Conservation (phyloP, 495 filamentous ascomycete species). For the Xylaria venustula region DNA sequence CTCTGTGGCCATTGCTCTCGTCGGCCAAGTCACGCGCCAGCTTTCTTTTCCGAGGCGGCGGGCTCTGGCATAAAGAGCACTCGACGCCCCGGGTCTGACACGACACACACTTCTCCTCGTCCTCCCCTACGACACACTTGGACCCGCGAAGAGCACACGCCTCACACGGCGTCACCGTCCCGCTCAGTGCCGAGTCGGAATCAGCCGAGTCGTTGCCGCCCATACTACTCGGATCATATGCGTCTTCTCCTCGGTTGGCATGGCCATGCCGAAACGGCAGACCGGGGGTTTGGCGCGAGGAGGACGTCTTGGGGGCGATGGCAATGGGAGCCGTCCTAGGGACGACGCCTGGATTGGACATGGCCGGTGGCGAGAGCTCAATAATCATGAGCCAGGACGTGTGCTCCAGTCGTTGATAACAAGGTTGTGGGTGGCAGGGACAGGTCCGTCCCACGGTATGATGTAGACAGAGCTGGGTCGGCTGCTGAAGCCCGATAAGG, state of each 20-base stretch:
- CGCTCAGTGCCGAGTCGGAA: slow-evolving; percentile 45
- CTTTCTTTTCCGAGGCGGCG: slow-evolving; percentile 73
- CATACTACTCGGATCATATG: slow-evolving; percentile 40
- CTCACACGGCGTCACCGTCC: slow-evolving; percentile 46
- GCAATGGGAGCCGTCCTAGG: slow-evolving; percentile 56
- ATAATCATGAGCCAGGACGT: slow-evolving; percentile 4
- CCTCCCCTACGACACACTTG: slow-evolving; percentile 84
- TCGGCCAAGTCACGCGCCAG: slow-evolving; percentile 59
- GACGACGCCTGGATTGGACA: slow-evolving; percentile 49
- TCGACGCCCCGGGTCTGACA: slow-evolving; percentile 61
- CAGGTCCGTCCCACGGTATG: not conserved
- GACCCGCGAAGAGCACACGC: slow-evolving; percentile 80
- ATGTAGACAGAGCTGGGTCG: no score
- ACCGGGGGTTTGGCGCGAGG: slow-evolving; percentile 28
- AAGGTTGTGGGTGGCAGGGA: slow-evolving; percentile 4
- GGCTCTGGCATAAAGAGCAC: slow-evolving; percentile 65
- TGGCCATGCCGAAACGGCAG: slow-evolving; percentile 37
- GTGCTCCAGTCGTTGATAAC: slow-evolving; percentile 3
- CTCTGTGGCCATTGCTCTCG: slow-evolving; percentile 55
- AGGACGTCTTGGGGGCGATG: slow-evolving; percentile 57
- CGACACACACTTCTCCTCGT: slow-evolving; percentile 60
- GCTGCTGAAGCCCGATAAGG: not conserved
- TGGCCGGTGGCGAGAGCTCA: slow-evolving; percentile 32
- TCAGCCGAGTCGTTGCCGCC: slow-evolving; percentile 50
- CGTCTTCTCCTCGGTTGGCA: slow-evolving; percentile 41